phyloP scores from a whole-genome alignment of 495 filamentous ascomycete species.

The Penicillium lagena region DNA sequence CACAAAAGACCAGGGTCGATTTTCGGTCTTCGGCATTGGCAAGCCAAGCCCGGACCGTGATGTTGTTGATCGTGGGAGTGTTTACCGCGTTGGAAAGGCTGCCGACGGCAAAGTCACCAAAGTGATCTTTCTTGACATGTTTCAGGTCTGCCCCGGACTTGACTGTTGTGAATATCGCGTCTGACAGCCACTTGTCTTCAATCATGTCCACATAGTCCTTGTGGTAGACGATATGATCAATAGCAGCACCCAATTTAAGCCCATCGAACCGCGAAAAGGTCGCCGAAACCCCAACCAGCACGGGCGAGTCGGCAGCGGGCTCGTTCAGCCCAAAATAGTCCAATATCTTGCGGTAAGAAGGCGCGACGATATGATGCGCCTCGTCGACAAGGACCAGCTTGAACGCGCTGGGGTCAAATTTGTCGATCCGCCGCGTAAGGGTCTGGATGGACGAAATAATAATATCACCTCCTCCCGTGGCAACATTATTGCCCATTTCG shows the following conservation, averaged over 20 bases:
- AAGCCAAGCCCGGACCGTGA: slow-evolving; percentile 80
- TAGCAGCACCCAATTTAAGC: slow-evolving; percentile 74
- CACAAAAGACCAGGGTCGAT: slow-evolving; percentile 90
- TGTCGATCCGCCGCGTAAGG: slow-evolving; percentile 62
- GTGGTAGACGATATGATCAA: slow-evolving; percentile 96
- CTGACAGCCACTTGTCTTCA: slow-evolving; percentile 71
- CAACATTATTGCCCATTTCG: slow-evolving; percentile 75
- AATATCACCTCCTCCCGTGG: slow-evolving; percentile 78
- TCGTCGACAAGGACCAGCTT: slow-evolving; percentile 95
- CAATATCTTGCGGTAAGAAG: slow-evolving; percentile 65
- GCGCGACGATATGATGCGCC: slow-evolving; percentile 93
- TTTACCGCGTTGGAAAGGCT: slow-evolving; percentile 78
- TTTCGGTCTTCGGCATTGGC: slow-evolving; percentile 63
- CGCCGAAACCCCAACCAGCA: slow-evolving; percentile 86
- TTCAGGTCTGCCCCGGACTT: slow-evolving; percentile 71
- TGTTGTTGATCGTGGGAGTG: slow-evolving; percentile 66
- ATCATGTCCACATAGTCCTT: slow-evolving; percentile 98
- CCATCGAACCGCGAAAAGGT: slow-evolving; percentile 90
- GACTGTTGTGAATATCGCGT: slow-evolving; percentile 91
- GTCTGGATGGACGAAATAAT: slow-evolving; percentile 88
- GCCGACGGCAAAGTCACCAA: slow-evolving; percentile 71
- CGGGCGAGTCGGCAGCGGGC: slow-evolving; percentile 47
- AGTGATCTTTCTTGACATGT: slow-evolving; percentile 52
- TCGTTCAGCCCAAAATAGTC: slow-evolving; percentile 66
- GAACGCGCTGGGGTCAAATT: slow-evolving; percentile 73